Evolutionary conservation across 176 grass and related monocot species (phyloP).

Genomic region (Metroxylon sagu): DNA sequence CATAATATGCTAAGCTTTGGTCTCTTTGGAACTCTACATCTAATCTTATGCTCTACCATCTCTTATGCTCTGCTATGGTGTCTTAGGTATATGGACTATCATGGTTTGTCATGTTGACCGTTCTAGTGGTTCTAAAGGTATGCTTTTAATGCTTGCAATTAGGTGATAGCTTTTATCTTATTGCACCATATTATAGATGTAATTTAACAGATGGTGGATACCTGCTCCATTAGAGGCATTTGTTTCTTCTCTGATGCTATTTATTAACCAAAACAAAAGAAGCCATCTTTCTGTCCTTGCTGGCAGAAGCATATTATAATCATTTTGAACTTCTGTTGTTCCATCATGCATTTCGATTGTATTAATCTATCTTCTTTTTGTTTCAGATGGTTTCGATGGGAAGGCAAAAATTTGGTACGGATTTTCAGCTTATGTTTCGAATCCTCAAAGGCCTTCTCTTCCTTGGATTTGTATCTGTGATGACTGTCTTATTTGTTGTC

Average conservation of each 20-base stretch:
- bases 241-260: no score
- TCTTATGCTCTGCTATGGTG: slow-evolving; percentile 11
- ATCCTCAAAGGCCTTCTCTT: slow-evolving; percentile 91
- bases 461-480: slow-evolving; percentile 69
- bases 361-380: not conserved
- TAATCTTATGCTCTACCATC: slow-evolving; percentile 12
- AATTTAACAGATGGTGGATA: no score
- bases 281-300: no score
- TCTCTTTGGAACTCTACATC: slow-evolving; percentile 12
- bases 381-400: slow-evolving; percentile 83
- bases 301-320: no score
- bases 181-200: no score
- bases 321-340: no score
- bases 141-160: not conserved
- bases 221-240: no score
- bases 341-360: no score
- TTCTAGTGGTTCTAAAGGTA: slow-evolving; percentile 84
- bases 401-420: slow-evolving; percentile 47
- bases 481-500: slow-evolving; percentile 70
- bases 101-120: slow-evolving; percentile 91
- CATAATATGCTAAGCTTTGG: slow-evolving; percentile 1
- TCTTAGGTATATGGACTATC: slow-evolving; percentile 82
- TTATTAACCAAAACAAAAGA: no score
- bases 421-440: slow-evolving; percentile 88
- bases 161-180: no score